Conservation (phyloP, 805 yeast species). For the Hanseniaspora thailandica region DNA sequence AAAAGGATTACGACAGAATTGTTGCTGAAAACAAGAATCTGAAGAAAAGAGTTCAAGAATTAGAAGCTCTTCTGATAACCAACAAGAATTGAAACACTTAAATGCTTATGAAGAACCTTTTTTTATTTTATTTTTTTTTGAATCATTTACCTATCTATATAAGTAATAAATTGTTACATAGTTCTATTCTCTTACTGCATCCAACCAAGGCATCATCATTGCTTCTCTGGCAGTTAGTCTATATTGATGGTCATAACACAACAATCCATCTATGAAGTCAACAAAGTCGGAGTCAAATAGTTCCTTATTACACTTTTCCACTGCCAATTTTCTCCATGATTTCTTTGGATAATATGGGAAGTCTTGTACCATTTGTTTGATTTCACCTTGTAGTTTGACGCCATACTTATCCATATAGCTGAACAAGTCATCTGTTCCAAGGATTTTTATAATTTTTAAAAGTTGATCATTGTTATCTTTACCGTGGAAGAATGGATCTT, state of each 20-base stretch:
- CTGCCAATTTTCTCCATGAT: conserved; percentile 69
- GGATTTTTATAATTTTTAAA: conserved; percentile 74
- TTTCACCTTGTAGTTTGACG: conserved; percentile 59
- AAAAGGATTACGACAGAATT: conserved; percentile 44
- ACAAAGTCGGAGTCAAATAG: conserved; percentile 55
- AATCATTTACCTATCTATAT: too few species aligned
- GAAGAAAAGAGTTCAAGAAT: conserved; percentile 26
- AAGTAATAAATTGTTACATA: background rate
- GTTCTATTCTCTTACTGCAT: conserved; percentile 16
- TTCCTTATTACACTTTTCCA: conserved; percentile 57
- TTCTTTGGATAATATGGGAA: conserved; percentile 54
- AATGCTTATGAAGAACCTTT: too few species aligned
- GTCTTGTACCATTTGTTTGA: conserved; percentile 44
- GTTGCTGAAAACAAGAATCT: conserved; percentile 35
- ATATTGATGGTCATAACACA: conserved; percentile 79
- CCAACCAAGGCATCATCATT: conserved; percentile 50
- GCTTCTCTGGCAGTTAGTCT: conserved; percentile 84
- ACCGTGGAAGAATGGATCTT: conserved; percentile 88
- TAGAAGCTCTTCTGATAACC: background rate
- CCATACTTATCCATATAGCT: conserved; percentile 61
- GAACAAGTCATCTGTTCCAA: conserved; percentile 74
- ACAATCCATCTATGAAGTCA: conserved; percentile 67
- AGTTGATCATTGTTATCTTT: conserved; percentile 82
- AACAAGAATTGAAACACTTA: background rate
- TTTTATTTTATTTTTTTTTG: background rate